A percentile compares a stretch with the other conserved stretches of the same genome.
These are phyloP conservation scores for Withania somnifera DNA, from an alignment of 305 asterid genomes.

Conservation along the genomic window DNA sequence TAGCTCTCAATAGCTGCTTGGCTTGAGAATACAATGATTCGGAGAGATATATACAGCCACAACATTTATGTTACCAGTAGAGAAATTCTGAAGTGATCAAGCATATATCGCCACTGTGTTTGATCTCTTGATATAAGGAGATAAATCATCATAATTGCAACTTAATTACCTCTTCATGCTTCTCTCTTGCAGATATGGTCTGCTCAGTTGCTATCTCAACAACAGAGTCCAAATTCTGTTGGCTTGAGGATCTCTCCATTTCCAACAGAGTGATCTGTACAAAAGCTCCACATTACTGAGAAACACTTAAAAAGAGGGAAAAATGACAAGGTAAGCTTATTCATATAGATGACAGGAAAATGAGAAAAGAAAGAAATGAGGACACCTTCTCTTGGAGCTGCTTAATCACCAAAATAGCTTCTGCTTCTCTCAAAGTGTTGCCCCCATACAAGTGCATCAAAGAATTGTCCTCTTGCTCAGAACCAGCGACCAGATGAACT, in stretches of 20 bases:
- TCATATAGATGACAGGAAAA: background rate
- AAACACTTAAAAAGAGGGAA: conserved; percentile 4
- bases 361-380: conserved; percentile 8
- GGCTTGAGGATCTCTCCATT: conserved; percentile 80
- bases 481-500: conserved; percentile 20
- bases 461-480: conserved; percentile 14
- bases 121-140: background rate
- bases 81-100: background rate
- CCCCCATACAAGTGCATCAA: conserved; percentile 24
- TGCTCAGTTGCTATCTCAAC: conserved; percentile 57
- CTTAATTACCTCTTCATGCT: conserved; percentile 52
- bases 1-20: background rate
- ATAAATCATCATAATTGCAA: background rate
- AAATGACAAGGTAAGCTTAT: conserved; percentile 1
- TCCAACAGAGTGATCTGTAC: conserved; percentile 57
- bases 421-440: conserved; percentile 36
- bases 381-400: conserved; percentile 85
- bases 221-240: conserved; percentile 46
- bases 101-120: background rate
- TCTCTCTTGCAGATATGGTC: conserved; percentile 48
- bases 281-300: conserved; percentile 10
- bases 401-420: conserved; percentile 65
- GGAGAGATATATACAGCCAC: background rate
- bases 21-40: background rate
- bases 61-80: background rate